phyloP scores from a whole-genome alignment of 176 grass and related monocot genomes.

The Cenchrus purpureus region DNA sequence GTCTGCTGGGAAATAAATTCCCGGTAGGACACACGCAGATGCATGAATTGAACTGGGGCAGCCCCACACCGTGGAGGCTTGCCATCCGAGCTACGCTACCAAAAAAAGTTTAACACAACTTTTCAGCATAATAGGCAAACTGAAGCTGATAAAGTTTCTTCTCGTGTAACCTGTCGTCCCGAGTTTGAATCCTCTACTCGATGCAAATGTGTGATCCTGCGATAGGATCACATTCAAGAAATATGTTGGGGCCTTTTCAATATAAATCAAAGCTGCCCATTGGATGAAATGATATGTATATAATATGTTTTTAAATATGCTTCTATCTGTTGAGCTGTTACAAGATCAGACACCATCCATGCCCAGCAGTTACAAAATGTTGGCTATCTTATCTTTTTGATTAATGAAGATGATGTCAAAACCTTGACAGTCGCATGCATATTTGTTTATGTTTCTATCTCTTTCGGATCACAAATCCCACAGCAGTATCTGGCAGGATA shows the following conservation, averaged over 20 bases:
- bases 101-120: neutral
- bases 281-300: neutral
- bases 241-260: neutral
- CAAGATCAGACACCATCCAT: neutral
- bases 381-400: neutral
- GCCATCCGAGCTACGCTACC: no score
- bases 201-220: neutral
- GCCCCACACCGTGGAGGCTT: no score
- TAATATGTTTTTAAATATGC: no score
- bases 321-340: neutral
- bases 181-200: no score
- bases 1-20: no score
- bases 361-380: neutral
- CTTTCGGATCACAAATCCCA: conserved; percentile 38
- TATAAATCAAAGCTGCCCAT: neutral
- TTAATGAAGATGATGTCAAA: conserved; percentile 12
- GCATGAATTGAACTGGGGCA: no score
- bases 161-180: no score
- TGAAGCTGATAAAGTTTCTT: no score
- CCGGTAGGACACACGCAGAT: no score
- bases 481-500: conserved; percentile 11
- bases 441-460: conserved; percentile 40
- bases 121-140: neutral
- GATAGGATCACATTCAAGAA: neutral
- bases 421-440: neutral